Percentiles rank a stretch among this genome's conserved stretches.
phyloP scores from a whole-genome alignment of 2,329 filamentous ascomycete genomes.

The Botrytis paeoniae region DNA sequence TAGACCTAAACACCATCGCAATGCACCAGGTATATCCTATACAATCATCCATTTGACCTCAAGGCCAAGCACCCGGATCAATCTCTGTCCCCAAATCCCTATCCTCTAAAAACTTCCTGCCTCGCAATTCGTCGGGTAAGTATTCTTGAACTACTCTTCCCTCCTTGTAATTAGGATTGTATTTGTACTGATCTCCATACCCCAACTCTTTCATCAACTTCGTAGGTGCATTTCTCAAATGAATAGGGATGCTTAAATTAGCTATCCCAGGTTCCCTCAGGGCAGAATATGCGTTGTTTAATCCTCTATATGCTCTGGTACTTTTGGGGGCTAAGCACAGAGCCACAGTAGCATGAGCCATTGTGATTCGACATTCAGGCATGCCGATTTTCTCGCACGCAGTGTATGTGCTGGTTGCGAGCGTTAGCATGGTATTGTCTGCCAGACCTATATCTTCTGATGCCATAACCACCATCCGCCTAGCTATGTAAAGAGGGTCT shows the following conservation, averaged over 20 bases:
- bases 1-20: slow-evolving; percentile 23
- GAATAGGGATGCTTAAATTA: slow-evolving; percentile 76
- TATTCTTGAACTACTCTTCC: slow-evolving; percentile 86
- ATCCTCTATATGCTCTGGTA: slow-evolving; percentile 77
- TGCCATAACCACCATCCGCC: slow-evolving; percentile 90
- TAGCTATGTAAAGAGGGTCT: slow-evolving; percentile 87
- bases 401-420: slow-evolving; percentile 82
- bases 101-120: slow-evolving; percentile 73
- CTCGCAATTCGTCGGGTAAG: slow-evolving; percentile 72
- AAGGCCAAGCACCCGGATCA: slow-evolving; percentile 52
- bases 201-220: slow-evolving; percentile 89
- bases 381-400: slow-evolving; percentile 92
- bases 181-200: slow-evolving; percentile 91
- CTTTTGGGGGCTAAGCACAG: slow-evolving; percentile 80
- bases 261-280: slow-evolving; percentile 82
- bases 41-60: slow-evolving; percentile 14
- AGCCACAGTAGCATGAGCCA: slow-evolving; percentile 83
- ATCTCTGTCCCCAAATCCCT: slow-evolving; percentile 73
- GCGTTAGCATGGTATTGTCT: slow-evolving; percentile 75
- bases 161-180: slow-evolving; percentile 85
- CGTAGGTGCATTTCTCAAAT: slow-evolving; percentile 89
- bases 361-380: slow-evolving; percentile 88
- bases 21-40: slow-evolving; percentile 20
- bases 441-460: slow-evolving; percentile 92
- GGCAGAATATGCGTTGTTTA: slow-evolving; percentile 77